phyloP scores from a whole-genome alignment of 495 filamentous ascomycete genomes.

The Lepraria neglecta region DNA sequence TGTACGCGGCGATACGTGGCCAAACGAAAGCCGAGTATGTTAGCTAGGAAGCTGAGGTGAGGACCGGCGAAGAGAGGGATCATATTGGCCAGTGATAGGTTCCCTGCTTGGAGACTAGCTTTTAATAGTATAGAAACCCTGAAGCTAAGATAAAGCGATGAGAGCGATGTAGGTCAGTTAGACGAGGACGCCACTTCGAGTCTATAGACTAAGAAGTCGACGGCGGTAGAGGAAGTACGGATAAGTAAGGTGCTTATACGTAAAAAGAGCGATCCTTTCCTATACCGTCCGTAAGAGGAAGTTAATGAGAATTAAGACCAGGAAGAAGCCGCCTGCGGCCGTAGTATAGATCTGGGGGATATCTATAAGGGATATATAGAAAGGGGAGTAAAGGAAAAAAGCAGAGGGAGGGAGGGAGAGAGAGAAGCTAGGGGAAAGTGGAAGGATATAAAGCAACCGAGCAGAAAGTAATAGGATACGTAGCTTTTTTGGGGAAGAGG shows the following conservation, averaged over 20 bases:
- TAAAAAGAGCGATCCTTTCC: slow-evolving; percentile 19
- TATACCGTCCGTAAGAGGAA: slow-evolving; percentile 12
- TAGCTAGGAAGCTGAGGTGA: slow-evolving; percentile 30
- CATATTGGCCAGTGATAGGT: slow-evolving; percentile 16
- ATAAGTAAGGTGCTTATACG: slow-evolving; percentile 20
- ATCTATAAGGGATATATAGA: slow-evolving; percentile 7
- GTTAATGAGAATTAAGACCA: slow-evolving; percentile 16
- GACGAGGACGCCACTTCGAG: slow-evolving; percentile 2
- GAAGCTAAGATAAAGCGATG: slow-evolving; percentile 12
- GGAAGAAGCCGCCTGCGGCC: slow-evolving; percentile 11
- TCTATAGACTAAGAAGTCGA: slow-evolving; percentile 12
- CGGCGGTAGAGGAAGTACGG: slow-evolving; percentile 5
- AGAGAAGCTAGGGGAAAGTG: not conserved
- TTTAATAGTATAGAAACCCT: not conserved
- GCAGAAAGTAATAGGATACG: not conserved
- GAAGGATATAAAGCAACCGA: slow-evolving; percentile 6
- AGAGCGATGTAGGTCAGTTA: slow-evolving; percentile 5
- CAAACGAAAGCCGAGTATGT: slow-evolving; percentile 28
- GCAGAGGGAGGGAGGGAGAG: slow-evolving; percentile 1
- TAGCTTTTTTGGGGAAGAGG: slow-evolving; percentile 5
- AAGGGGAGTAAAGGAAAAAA: not conserved
- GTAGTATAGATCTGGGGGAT: slow-evolving; percentile 14
- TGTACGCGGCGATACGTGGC: slow-evolving; percentile 27
- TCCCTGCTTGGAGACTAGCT: slow-evolving; percentile 8
- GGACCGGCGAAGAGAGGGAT: slow-evolving; percentile 22